Evolutionary conservation across 2,329 filamentous ascomycete genomes (phyloP), one percentile per base, ranked within the genome.

Genomic region (Alternaria conjuncta): DNA sequence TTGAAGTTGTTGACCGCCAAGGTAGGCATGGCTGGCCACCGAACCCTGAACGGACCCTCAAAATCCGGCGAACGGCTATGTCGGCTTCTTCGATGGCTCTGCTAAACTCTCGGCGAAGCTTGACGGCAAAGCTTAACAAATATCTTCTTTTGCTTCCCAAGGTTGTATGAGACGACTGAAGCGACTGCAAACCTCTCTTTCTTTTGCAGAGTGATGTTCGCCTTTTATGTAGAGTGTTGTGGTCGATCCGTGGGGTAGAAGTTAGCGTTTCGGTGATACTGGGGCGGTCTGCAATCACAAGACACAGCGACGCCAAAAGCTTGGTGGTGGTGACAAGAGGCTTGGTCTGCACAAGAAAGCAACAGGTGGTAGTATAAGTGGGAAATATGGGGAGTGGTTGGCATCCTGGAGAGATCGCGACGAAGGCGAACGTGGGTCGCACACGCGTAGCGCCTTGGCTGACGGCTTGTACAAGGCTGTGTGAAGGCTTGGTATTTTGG

Each of bases 1-100:
- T 97, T 96, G 85, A 97, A 97, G 78, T 94, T 91, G 67, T 86
- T 89, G 32, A 91, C 73, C 6, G 86, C 85, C 46, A 94, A 83
- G 46, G 84, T 88, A 64, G 88, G 88, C 88, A 91, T 88, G 18
- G 54, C 63, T 51, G 55, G 49, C 43, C 21, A 50, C 43, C 30
- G 32, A 46, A 13, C 56, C 18, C 30, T 26, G n/a, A 46, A 44
- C 36, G 32, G 28, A 49, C 23, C 41, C 49, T 58, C 26, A 23
- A 23, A 41, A 32, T 28, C 41, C 55, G 46, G 21, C 32, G 30
- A 45, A 56, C 46, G 51, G 28, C 41, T 57, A 25, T 55, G 36
- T 36, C 56, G 60, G 60, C 49, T 63, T 46, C 51, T 54, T 58
- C 44, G 20, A 30, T 47, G 41, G 18, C 15, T 51, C 32, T 47